Base-by-base conservation (phyloP, 73 alveolate genomes). In the Paramecium tetraurelia region DNA sequence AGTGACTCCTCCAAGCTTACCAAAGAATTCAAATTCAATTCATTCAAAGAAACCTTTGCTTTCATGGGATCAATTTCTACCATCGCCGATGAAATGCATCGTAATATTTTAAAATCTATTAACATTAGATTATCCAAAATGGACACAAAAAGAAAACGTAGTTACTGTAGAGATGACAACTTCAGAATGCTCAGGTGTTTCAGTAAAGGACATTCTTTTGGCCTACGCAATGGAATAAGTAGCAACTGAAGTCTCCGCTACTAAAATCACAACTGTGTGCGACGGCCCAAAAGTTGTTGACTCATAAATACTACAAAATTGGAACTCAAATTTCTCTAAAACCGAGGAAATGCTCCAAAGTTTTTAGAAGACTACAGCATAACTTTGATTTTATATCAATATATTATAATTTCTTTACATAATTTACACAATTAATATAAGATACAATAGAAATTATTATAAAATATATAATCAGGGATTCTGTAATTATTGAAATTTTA, bases 241-340 rank as follows among this genome's bases (percentile, higher is more conserved):
- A 24, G 50, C 84, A 31, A 33, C 12, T 63, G 84, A 63, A 63
- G 84, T 63, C 84, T 63, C 50, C 0, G 0, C 41, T 63, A 63
- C 50, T 63, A 0, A 27, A 27, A 63, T 63, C 27, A 63, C 84
- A 9, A 31, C 53, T 27, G 84, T 63, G 10, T 63, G 84, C 7
- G 84, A 63, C 31, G 20, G 50, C 11, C 84, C 84, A 31, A 63
- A 33, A 63, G 84, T 63, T 63, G 20, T 33, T 12, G 46, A 27
- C 31, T 11, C 50, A 5, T 27, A 63, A 63, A 31, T 63, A 63
- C 84, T 63, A 63, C 41, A 33, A 14, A 31, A 27, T 63, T 63
- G 84, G 84, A 63, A 63, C 84, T 63, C 84, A 63, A 63, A 63
- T 33, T 63, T 31, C 84, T 63, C 84, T 27, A 63, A 63, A 63